Evolutionary conservation across 371 early-diverging fungal species (phyloP), one percentile per base, ranked within the genome.

Genomic region (Mortierella sp.): DNA sequence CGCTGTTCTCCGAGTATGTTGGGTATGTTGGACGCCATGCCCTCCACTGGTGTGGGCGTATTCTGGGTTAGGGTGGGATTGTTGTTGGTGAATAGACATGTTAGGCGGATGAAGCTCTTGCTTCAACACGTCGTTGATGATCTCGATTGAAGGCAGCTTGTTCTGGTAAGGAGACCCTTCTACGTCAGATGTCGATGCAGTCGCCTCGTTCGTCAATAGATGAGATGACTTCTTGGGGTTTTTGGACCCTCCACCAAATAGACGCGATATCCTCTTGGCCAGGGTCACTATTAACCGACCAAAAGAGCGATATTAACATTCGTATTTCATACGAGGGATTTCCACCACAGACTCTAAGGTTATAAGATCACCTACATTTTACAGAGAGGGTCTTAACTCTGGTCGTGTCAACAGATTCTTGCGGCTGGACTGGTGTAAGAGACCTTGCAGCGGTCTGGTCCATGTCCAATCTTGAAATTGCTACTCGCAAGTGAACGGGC

Each of bases 181-280:
- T 10, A 3, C 18, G 21, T 63, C 41, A 0, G 70, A 58, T 24
- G 82, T 48, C 14, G 77, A 32, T 14, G 60, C 46, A 0, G 75
- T 43, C 11, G 55, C 35, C 18, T 51, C 44, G 44, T 58, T 35
- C 11, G 68, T 32, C 16, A 74, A 68, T 35, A 68, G 51, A 24
- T 4, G 83, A 49, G 71, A 21, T 18, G 76, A 35, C 27, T 65
- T 74, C 48, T 76, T 75, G 18, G 72, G 55, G 41, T 12, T 54
- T 41, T 77, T 82, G 43, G 77, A 76, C 65, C 79, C 65, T 18
- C 76, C 55, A 16, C 74, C 46, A 48, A 84, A 82, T 0, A 85
- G 48, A 48, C 71, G 79, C 16, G 86, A 85, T 71, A 85, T 75
- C 54, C 86, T 49, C 71, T 82, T 85, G 24, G 71, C 79, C 16